Evolutionary conservation across 1,284 basidiomycete species (phyloP).

Genomic region (Coriolopsis trogii): DNA sequence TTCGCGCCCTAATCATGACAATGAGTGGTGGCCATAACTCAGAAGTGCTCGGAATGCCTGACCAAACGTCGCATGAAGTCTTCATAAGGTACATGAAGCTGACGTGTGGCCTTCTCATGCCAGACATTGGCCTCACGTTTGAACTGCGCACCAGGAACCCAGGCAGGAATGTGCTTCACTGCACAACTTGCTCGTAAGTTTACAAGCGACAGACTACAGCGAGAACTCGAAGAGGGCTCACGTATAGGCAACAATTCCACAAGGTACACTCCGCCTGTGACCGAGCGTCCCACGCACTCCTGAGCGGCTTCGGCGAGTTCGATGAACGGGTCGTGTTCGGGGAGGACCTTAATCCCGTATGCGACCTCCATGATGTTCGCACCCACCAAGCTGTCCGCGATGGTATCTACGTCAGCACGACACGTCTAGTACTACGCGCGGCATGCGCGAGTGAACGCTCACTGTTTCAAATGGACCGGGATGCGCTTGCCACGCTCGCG

Average conservation of each 20-base stretch:
- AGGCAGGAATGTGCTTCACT: constrained; percentile 38
- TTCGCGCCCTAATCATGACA: neutral
- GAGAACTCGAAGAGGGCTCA: constrained; percentile 3
- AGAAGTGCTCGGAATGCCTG: neutral
- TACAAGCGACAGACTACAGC: neutral
- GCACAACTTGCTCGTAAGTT: neutral
- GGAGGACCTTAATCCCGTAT: constrained; percentile 31
- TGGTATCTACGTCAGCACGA: too few species aligned
- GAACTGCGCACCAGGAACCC: constrained; percentile 42
- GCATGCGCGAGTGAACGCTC: neutral
- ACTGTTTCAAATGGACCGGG: constrained; percentile 28
- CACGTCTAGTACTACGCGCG: neutral
- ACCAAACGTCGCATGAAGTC: constrained; percentile 15
- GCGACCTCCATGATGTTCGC: constrained; percentile 28
- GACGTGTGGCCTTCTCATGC: constrained; percentile 17
- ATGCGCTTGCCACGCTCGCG: constrained; percentile 18
- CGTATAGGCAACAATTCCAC: constrained; percentile 28
- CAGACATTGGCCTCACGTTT: constrained; percentile 30
- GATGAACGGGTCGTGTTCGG: constrained; percentile 30
- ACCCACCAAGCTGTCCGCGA: constrained; percentile 22
- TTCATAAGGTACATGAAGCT: constrained; percentile 29
- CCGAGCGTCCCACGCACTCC: constrained; percentile 15
- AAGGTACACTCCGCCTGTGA: constrained; percentile 17
- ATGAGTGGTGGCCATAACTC: too few species aligned
- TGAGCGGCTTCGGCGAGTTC: constrained; percentile 26